A percentile compares a stretch with the other conserved stretches of the same genome.
Evolutionary conservation across 805 yeast species (phyloP).

Genomic region (Barnettozyma wickerhamii): DNA sequence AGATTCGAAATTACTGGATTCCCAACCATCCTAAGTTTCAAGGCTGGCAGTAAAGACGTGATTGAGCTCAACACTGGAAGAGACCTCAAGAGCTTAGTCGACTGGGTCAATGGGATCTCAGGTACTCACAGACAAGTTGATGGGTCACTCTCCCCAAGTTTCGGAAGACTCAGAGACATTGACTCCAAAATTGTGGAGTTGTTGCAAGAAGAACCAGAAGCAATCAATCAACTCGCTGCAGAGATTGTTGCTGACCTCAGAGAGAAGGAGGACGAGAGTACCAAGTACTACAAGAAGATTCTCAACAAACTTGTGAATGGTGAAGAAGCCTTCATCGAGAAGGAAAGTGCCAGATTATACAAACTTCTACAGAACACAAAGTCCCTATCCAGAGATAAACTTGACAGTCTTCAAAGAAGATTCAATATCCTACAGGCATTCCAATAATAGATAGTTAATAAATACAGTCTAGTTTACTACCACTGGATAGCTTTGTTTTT

Average conservation of each 20-base stretch:
- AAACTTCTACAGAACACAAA: slow-evolving; percentile 32
- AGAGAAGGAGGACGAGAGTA: slow-evolving; percentile 15
- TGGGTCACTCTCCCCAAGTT: slow-evolving; percentile 31
- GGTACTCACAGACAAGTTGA: slow-evolving; percentile 32
- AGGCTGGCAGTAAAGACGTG: slow-evolving; percentile 31
- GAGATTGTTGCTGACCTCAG: slow-evolving; percentile 26
- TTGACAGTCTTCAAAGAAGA: slow-evolving; percentile 47
- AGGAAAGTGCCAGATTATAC: slow-evolving; percentile 41
- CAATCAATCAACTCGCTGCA: slow-evolving; percentile 23
- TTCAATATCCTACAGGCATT: slow-evolving; percentile 39
- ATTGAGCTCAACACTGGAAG: slow-evolving; percentile 34
- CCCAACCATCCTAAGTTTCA: slow-evolving; percentile 50
- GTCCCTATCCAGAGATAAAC: slow-evolving; percentile 34
- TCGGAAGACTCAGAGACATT: slow-evolving; percentile 21
- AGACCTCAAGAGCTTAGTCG: slow-evolving; percentile 46
- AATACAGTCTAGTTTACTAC: no score
- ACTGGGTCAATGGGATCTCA: slow-evolving; percentile 43
- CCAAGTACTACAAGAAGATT: slow-evolving; percentile 46
- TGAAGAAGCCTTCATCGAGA: slow-evolving; percentile 35
- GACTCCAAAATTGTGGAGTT: slow-evolving; percentile 24
- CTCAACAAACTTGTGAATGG: slow-evolving; percentile 42
- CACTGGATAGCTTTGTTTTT: slow-evolving; percentile 50
- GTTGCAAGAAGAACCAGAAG: slow-evolving; percentile 22
- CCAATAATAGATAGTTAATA: neutral
- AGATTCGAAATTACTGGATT: slow-evolving; percentile 38